These are phyloP conservation scores for Boletus rubroflammeus DNA, from an alignment of 768 basidiomycete species.

Conservation along the genomic window DNA sequence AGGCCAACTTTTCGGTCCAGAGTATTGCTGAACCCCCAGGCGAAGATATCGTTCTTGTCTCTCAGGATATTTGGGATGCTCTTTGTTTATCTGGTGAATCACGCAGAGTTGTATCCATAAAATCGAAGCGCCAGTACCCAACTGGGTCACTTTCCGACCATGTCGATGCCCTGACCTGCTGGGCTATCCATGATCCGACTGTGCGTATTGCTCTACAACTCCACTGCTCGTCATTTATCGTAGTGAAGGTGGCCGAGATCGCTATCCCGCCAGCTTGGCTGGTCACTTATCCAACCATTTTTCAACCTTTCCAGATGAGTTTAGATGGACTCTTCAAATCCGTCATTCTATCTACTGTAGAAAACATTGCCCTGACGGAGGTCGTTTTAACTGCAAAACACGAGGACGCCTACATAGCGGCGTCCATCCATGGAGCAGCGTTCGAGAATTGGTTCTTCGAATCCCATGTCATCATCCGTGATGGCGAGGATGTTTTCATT, in stretches of 20 bases:
- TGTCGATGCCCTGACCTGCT: constrained; percentile 28
- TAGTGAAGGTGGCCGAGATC: constrained; percentile 31
- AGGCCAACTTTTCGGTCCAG: constrained; percentile 30
- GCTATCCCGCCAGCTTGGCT: constrained; percentile 42
- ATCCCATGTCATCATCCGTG: constrained; percentile 47
- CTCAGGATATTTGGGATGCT: constrained; percentile 31
- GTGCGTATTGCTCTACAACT: constrained; percentile 29
- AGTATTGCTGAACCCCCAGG: constrained; percentile 1
- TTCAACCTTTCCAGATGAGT: constrained; percentile 22
- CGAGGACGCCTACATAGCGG: constrained; percentile 44
- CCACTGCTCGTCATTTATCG: constrained; percentile 21
- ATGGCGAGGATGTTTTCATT: constrained; percentile 41
- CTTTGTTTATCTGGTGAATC: constrained; percentile 17
- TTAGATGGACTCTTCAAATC: constrained; percentile 10
- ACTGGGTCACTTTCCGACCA: neutral
- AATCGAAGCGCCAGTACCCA: constrained; percentile 13
- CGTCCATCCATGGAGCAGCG: constrained; percentile 29
- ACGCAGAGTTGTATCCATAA: constrained; percentile 23
- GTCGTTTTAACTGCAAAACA: constrained; percentile 53
- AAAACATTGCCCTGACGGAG: constrained; percentile 43
- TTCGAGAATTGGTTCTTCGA: constrained; percentile 45
- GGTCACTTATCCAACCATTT: constrained; percentile 34
- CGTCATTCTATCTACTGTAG: constrained; percentile 20
- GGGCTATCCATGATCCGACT: constrained; percentile 35
- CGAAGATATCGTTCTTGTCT: constrained; percentile 30